Evolutionary conservation across 805 yeast species (phyloP).

Genomic region (Pichia occidentalis): DNA sequence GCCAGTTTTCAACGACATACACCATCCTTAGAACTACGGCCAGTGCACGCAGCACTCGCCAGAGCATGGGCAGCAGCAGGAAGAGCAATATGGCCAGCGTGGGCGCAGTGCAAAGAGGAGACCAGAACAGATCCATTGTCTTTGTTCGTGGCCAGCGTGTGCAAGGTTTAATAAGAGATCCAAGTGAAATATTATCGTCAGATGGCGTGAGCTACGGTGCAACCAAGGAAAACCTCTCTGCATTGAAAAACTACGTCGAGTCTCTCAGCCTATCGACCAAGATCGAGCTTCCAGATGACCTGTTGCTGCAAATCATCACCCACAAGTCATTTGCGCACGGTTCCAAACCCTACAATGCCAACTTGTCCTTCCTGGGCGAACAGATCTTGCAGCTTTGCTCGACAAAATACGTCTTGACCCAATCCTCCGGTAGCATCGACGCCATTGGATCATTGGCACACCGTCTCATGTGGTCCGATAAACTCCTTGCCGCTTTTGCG

Average conservation of each 20-base stretch:
- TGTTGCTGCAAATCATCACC: conserved; percentile 75
- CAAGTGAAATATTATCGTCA: conserved; percentile 48
- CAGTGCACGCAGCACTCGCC: no score
- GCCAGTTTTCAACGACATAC: background rate
- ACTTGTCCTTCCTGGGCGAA: conserved; percentile 64
- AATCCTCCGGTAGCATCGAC: conserved; percentile 15
- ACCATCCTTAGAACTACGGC: background rate
- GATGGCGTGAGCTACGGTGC: conserved; percentile 51
- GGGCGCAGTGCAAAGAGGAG: no score
- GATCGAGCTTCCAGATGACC: conserved; percentile 51
- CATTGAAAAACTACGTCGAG: conserved; percentile 37
- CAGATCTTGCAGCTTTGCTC: conserved; percentile 49
- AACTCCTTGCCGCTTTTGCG: conserved; percentile 46
- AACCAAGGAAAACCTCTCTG: conserved; percentile 40
- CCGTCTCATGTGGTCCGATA: conserved; percentile 45
- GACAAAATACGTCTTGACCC: conserved; percentile 36
- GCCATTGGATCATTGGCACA: conserved; percentile 52
- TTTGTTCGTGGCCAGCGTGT: conserved; percentile 51
- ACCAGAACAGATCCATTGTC: conserved; percentile 24
- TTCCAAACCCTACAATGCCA: conserved; percentile 81
- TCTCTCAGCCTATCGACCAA: conserved; percentile 26
- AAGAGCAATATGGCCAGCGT: no score
- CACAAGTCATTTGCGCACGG: conserved; percentile 96
- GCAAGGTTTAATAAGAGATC: conserved; percentile 67
- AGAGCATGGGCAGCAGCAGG: no score